A percentile compares a stretch with the other conserved stretches of the same genome.
Evolutionary conservation across 345 rosid genomes (phyloP).

Genomic region (Excoecaria agallocha): DNA sequence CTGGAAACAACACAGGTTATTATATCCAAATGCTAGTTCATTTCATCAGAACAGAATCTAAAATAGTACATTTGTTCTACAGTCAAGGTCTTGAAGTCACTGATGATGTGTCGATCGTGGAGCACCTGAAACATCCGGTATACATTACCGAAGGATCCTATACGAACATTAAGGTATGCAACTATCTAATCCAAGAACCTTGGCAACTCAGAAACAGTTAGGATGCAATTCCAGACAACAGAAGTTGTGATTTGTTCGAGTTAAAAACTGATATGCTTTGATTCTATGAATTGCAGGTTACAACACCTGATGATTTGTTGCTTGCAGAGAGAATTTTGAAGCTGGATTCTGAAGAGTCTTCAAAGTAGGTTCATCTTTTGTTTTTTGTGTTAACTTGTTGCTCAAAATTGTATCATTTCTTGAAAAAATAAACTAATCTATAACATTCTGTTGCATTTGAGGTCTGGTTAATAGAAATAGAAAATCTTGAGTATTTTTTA

Average conservation of each 20-base stretch:
- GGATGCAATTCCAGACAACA: too few relatives aligned
- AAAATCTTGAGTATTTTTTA: not conserved
- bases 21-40: too few relatives aligned
- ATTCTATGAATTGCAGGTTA: conserved; percentile 47
- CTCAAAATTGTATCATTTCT: not conserved
- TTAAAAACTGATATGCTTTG: too few relatives aligned
- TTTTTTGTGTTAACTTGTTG: not conserved
- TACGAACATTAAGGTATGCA: conserved; percentile 79
- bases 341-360: conserved; percentile 20
- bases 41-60: not conserved
- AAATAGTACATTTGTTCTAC: conserved; percentile 10
- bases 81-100: conserved; percentile 90
- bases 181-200: not conserved
- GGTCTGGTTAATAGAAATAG: too few relatives aligned
- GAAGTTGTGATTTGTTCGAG: too few relatives aligned
- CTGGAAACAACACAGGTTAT: too few relatives aligned
- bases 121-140: conserved; percentile 86
- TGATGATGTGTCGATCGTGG: conserved; percentile 90
- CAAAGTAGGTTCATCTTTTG: conserved; percentile 5
- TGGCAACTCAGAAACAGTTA: too few relatives aligned
- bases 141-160: conserved; percentile 87
- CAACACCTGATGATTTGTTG: conserved; percentile 89
- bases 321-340: conserved; percentile 81
- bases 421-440: too few relatives aligned
- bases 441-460: too few relatives aligned